Evolutionary conservation across 1,284 basidiomycete species (phyloP), one percentile per base, ranked within the genome.

Genomic region (Rhodotorula sp.): DNA sequence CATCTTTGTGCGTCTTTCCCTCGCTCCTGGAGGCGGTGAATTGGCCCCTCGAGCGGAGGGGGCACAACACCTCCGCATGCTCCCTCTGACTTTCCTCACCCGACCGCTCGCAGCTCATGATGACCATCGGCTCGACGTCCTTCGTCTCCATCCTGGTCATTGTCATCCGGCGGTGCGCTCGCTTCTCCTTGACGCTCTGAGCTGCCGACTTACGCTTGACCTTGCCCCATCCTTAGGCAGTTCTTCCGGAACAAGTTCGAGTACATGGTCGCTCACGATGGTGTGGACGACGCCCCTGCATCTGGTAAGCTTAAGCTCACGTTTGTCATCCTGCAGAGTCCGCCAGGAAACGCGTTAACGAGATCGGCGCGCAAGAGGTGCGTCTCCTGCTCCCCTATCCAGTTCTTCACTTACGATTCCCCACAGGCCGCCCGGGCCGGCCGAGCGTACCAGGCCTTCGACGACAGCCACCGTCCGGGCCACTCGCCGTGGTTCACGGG

Each of bases 161-260:
- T 56, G 41, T 78, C 27, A 76, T 80, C 29, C 75, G 79, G 17
- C 64, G 75, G 69, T 75, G 15, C 55, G 69, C 60, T 1, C 8
- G 7, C 1, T 29, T 25, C 51, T 9, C 34, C 27, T 1, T 29
- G 7, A 15, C 19, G 5, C n/a, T 7, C 34, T 1, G 27, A 32
- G 27, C 29, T 6, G 21, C 22, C 7, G 21, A 27, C 61, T 61
- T 25, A 34, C 29, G 13, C 1, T 29, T 22, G n/a, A 7, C 9
- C 25, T 27, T 1, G 34, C 17, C 19, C 29, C 10, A 8, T 32
- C 7, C 5, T 12, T 66, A 91, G 90, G 78, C 84, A 87, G 77
- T 92, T 91, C 81, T 92, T 94, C 80, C 87, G 88, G 4, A 85
- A 84, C 76, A 88, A 88, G 78, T 92, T 92, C 78, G 84, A 87